Base-by-base conservation (phyloP, 352 stramenopile genomes). In the Phytophthora agathidicida region DNA sequence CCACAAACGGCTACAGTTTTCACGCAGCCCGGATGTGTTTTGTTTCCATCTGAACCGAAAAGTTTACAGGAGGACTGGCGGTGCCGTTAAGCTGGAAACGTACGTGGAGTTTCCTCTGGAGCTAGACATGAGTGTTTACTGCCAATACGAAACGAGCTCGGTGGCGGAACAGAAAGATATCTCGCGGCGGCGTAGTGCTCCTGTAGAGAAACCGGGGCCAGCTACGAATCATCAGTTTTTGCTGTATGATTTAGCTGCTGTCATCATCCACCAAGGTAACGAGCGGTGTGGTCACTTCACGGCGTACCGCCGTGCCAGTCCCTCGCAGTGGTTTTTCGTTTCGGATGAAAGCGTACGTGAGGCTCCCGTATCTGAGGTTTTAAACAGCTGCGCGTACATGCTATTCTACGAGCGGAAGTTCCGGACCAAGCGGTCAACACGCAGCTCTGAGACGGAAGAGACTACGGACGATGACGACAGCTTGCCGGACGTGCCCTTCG, bases 21-120 rank as follows among this genome's bases (percentile, higher is more conserved):
- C 83, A 8, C 85, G 86, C 35, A 86, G 79, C 26, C 88, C 86
- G 1, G 78, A 91, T 26, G 82, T 94, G 39, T 89, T 96, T 23
- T 93, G 84, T 58, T 93, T 96, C 46, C 88, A 96, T 50, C 83
- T 96, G 7, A 94, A 91, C 61, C 83, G 86, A 45, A 94, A 94
- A 47, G 72, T 95, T n/a, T 96, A 87, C 64, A 75, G 86, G 47
- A 62, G 56, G 58, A 89, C 71, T 31, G 83, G 86, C 14, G 75
- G 65, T 23, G 79, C 82, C 31, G 63, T 86, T 23, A 96, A 96
- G 52, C 64, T 96, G 3, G 78, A 92, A 31, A 91, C 73, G 7
- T 86, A 85, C 53, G 80, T 96, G 5, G 60, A 78, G 41, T 96
- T 96, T 55, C 86, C 86, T n/a, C 46, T 88, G 23, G 73, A 88